Percentiles rank a stretch among this genome's conserved stretches.
Evolutionary conservation across 768 basidiomycete genomes (phyloP).

Genomic region (Candolleomyces eurysporus): DNA sequence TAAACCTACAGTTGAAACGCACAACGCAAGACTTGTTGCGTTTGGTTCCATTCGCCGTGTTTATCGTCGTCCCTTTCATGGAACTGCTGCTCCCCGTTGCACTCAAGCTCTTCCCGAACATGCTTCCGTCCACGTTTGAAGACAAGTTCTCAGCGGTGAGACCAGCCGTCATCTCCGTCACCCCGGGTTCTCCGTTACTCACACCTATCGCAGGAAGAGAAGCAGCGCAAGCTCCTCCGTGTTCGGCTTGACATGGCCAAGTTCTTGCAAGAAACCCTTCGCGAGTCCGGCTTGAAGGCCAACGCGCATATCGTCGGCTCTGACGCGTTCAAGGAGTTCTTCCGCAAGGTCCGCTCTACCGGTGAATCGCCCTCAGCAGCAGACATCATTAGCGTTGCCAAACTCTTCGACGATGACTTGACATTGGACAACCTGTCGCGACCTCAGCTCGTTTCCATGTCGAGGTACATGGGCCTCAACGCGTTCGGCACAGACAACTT

Average conservation of each 20-base stretch:
- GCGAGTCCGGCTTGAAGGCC: conserved; percentile 90
- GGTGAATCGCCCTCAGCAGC: conserved; percentile 88
- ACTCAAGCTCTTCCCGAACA: conserved; percentile 95
- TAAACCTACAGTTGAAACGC: conserved; percentile 65
- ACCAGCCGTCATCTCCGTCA: background rate
- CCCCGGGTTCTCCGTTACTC: background rate
- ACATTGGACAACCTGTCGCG: conserved; percentile 97
- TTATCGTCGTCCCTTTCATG: conserved; percentile 97
- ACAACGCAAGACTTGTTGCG: conserved; percentile 93
- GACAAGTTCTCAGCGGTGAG: conserved; percentile 90
- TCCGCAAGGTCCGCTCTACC: conserved; percentile 95
- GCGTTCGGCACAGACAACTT: conserved; percentile 99
- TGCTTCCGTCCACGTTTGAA: conserved; percentile 98
- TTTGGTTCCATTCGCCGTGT: conserved; percentile 92
- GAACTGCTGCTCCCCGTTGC: conserved; percentile 94
- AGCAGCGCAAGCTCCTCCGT: conserved; percentile 91
- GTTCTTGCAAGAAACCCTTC: conserved; percentile 95
- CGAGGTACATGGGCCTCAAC: conserved; percentile 96
- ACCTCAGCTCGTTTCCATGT: conserved; percentile 98
- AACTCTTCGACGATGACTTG: conserved; percentile 95
- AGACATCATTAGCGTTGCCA: conserved; percentile 93
- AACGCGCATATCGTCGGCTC: conserved; percentile 91
- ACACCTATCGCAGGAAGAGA: conserved; percentile 76
- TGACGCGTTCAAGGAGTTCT: conserved; percentile 98
- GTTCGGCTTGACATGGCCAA: conserved; percentile 98